Evolutionary conservation across 441 rosid species (phyloP).

Genomic region (Adansonia rubrostipa): DNA sequence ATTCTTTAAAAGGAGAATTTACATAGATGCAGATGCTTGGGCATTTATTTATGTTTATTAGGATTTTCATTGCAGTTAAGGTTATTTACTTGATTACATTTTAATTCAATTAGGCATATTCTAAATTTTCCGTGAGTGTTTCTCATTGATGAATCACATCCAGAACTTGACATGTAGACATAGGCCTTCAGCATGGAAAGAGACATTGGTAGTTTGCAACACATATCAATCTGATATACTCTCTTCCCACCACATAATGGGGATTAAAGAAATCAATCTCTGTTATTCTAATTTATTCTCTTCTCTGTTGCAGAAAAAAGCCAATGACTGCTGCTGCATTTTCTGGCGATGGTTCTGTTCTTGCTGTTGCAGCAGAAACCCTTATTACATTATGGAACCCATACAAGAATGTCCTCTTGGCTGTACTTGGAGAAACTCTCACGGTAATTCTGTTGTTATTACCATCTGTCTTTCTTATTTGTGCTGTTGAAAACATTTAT

Average conservation of each 20-base stretch:
- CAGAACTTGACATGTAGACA: not conserved
- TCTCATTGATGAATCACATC: not conserved
- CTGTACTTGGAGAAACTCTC: conserved; percentile 75
- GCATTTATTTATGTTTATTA: not conserved
- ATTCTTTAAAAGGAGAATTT: not conserved
- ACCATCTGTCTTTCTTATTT: not conserved
- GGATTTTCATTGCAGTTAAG: not conserved
- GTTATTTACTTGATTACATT: conserved; percentile 9
- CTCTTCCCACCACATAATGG: not conserved
- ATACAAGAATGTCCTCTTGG: conserved; percentile 73
- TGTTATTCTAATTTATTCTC: conserved; percentile 23
- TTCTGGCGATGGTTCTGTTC: conserved; percentile 95
- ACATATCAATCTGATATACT: conserved; percentile 6
- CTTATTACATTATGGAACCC: conserved; percentile 94
- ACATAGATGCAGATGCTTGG: not conserved
- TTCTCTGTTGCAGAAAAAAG: conserved; percentile 62
- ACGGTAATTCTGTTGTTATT: conserved; percentile 47
- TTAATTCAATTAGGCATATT: not conserved
- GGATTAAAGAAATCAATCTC: not conserved
- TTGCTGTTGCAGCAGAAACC: conserved; percentile 94
- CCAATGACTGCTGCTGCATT: conserved; percentile 95
- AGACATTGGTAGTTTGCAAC: conserved; percentile 14
- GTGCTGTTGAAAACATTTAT: conserved; percentile 7
- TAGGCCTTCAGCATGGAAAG: conserved; percentile 5
- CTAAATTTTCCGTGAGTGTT: not conserved